These are phyloP conservation scores for Fusarium burgessii DNA, from an alignment of 2,329 filamentous ascomycete species.

Conservation along the genomic window DNA sequence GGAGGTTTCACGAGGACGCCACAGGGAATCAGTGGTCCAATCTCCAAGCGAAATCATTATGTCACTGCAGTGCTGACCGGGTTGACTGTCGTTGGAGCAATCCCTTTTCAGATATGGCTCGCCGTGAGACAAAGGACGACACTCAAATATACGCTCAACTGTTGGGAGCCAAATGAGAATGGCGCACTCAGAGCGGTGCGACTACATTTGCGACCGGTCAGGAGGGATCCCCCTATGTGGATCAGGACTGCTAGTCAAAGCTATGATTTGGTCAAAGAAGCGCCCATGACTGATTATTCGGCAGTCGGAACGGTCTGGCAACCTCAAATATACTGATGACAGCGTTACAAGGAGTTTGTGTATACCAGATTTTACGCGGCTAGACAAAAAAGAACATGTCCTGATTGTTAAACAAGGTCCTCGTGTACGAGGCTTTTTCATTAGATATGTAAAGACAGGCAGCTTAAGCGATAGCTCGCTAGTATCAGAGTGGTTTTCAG, in stretches of 20 bases:
- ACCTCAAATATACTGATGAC: not conserved
- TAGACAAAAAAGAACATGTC: too few species aligned
- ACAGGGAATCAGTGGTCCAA: not conserved
- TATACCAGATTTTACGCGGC: too few species aligned
- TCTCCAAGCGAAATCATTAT: not conserved
- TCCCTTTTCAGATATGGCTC: constrained; percentile 5
- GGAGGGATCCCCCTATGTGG: constrained; percentile 1
- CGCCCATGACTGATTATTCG: not conserved
- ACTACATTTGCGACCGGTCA: not conserved
- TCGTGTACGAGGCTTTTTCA: too few species aligned
- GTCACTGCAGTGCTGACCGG: not conserved
- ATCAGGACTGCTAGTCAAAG: not conserved
- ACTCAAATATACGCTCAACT: constrained; percentile 1
- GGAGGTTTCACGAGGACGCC: not conserved
- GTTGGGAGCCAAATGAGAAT: not conserved
- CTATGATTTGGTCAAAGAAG: not conserved
- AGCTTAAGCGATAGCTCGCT: too few species aligned
- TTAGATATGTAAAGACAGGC: too few species aligned
- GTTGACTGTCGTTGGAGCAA: not conserved
- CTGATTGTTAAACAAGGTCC: too few species aligned
- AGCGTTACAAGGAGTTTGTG: too few species aligned
- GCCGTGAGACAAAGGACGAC: not conserved
- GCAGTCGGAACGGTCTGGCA: not conserved
- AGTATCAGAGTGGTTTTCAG: not conserved
- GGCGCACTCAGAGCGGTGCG: not conserved